Evolutionary conservation across 305 asterid genomes (phyloP).

Genomic region (Fraxinus floribunda): DNA sequence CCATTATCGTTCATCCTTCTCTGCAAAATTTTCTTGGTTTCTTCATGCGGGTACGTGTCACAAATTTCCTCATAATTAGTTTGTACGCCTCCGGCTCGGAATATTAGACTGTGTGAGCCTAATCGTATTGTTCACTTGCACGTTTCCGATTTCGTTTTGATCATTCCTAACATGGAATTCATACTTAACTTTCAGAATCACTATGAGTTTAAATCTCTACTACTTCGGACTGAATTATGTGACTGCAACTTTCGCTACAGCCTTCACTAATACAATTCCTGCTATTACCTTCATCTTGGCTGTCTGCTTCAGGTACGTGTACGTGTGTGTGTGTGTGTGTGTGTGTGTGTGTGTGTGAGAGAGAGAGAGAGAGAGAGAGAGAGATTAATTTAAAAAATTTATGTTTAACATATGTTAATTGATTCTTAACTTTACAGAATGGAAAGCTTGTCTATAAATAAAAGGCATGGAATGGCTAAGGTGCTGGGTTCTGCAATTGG

Average conservation of each 20-base stretch:
- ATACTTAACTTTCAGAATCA: slow-evolving; percentile 28
- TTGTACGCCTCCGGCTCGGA: background rate
- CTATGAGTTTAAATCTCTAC: slow-evolving; percentile 39
- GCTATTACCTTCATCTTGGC: slow-evolving; percentile 28
- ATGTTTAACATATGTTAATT: background rate
- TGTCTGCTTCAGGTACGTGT: slow-evolving; percentile 14
- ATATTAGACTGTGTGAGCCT: background rate
- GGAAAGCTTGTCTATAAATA: slow-evolving; percentile 29
- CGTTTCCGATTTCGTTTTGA: background rate
- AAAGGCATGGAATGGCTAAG: slow-evolving; percentile 39
- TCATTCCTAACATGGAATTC: background rate
- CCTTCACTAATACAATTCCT: slow-evolving; percentile 34
- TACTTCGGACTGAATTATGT: slow-evolving; percentile 36
- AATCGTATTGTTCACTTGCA: background rate
- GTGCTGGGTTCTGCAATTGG: slow-evolving; percentile 42
- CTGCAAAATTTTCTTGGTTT: slow-evolving; percentile 28
- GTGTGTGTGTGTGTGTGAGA: too few species aligned
- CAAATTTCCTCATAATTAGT: background rate
- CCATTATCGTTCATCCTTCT: slow-evolving; percentile 20
- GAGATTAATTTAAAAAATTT: background rate
- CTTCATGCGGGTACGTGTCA: slow-evolving; percentile 22
- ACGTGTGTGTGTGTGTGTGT: too few species aligned
- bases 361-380: background rate
- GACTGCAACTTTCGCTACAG: slow-evolving; percentile 57
- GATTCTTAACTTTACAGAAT: slow-evolving; percentile 14